A percentile compares a stretch with the other conserved stretches of the same genome.
phyloP scores from a whole-genome alignment of 345 rosid species.

The Hypericum androsaemum region DNA sequence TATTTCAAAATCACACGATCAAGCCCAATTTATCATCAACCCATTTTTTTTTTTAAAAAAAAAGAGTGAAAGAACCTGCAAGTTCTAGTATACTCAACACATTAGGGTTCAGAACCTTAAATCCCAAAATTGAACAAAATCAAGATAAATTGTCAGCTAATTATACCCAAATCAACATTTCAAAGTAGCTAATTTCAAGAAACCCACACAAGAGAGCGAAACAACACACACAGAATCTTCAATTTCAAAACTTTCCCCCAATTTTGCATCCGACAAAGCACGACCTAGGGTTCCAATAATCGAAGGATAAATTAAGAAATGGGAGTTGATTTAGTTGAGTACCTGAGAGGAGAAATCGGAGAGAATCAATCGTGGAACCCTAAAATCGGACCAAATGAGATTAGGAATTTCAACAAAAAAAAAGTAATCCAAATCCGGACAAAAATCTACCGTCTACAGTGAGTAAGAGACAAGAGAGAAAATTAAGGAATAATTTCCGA shows the following conservation, averaged over 20 bases:
- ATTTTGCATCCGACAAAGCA: conserved; percentile 16
- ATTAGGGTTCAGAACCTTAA: not conserved
- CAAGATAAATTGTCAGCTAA: conserved; percentile 5
- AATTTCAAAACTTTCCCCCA: conserved; percentile 5
- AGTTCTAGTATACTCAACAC: conserved; percentile 8
- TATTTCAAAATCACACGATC: too few species aligned
- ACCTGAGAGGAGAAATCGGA: conserved; percentile 26
- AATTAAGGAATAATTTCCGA: conserved; percentile 11
- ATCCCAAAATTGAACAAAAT: not conserved
- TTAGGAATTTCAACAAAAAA: too few species aligned
- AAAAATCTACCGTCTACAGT: conserved; percentile 38
- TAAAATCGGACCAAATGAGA: too few species aligned
- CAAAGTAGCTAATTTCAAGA: conserved; percentile 7
- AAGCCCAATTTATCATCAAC: too few species aligned
- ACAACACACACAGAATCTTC: not conserved
- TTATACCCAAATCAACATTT: conserved; percentile 1
- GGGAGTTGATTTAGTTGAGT: conserved; percentile 3
- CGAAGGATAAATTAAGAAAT: not conserved
- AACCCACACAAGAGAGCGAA: conserved; percentile 6
- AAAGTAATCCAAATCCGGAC: too few species aligned
- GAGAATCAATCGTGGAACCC: not conserved
- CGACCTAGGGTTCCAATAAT: conserved; percentile 31
- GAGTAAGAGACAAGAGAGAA: conserved; percentile 25
- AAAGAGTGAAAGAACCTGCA: not conserved
- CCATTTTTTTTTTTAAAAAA: too few species aligned